These are phyloP conservation scores for Fraxinus greggii DNA, from an alignment of 305 asterid species.

Conservation along the genomic window DNA sequence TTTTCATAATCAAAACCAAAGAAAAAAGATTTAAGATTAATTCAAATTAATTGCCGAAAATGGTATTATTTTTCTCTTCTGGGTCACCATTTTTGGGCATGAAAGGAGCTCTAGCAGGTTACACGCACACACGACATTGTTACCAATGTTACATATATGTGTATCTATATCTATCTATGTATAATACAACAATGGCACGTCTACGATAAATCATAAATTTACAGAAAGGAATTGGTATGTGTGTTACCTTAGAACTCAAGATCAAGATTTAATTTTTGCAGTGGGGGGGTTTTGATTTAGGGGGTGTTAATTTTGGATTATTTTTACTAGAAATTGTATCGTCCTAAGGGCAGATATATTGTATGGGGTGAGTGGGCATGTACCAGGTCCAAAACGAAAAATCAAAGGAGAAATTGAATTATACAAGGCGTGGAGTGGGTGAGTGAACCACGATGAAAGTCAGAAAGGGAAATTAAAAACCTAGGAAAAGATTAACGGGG, in stretches of 20 bases:
- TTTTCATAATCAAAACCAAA: slow-evolving; percentile 27
- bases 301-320: slow-evolving; percentile 26
- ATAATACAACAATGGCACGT: slow-evolving; percentile 2
- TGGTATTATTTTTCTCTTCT: slow-evolving; percentile 18
- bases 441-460: slow-evolving; percentile 17
- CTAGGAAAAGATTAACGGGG: background rate
- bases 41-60: slow-evolving; percentile 1
- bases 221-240: slow-evolving; percentile 32
- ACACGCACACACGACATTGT: slow-evolving; percentile 24
- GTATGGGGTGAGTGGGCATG: slow-evolving; percentile 16
- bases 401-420: background rate
- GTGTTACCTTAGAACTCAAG: slow-evolving; percentile 52
- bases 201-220: slow-evolving; percentile 19
- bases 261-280: slow-evolving; percentile 30
- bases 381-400: slow-evolving; percentile 26
- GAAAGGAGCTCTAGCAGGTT: slow-evolving; percentile 35
- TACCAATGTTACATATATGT: slow-evolving; percentile 42
- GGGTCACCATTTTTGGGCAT: slow-evolving; percentile 14
- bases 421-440: background rate
- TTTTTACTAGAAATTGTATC: slow-evolving; percentile 26
- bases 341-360: background rate
- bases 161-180: background rate
- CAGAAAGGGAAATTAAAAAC: slow-evolving; percentile 21
- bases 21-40: slow-evolving; percentile 2
- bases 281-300: slow-evolving; percentile 24